Evolutionary conservation across 2,329 filamentous ascomycete species (phyloP), one percentile per base, ranked within the genome.

Genomic region (Ustulina deusta): DNA sequence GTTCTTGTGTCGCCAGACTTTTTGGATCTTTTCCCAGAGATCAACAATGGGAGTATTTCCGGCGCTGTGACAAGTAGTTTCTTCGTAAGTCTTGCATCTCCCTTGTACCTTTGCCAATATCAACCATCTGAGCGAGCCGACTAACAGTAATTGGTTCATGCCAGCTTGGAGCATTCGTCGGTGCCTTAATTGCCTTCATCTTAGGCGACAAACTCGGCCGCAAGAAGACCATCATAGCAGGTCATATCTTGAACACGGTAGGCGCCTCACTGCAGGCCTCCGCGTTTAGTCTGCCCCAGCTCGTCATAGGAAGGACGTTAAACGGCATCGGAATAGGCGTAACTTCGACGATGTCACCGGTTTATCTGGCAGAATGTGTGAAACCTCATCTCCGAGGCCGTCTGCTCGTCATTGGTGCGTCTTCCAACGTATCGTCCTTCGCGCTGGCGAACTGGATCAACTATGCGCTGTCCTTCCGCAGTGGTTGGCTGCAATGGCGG

Each of bases 141-240:
- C 46, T 62, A 36, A 68, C 13, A 32, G 13, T 20, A 25, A 55
- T 54, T 13, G 6, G 54, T 25, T 20, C 34, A 36, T 49, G 36
- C n/a, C 25, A 77, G 75, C 66, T 77, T 42, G 86, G 86, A n/a
- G 91, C 91, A 25, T 93, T 93, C 80, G 86, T 91, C 70, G 91
- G 91, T 9, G 89, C 91, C 29, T 81, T 82, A 36, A 80, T 88
- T 40, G 91, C 89, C 44, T 92, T 92, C 67, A 84, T 87, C 1
- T 73, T 81, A 40, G 89, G 89, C 69, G 89, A 94, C 76, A 82
- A 77, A 63, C 79, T 93, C 1, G 92, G 93, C 49, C 87, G 93
- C 72, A 88, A 90, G 77, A 82, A 82, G 77, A 91, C 90, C 1
- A 91, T 92, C 66, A 76, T 88, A 27, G 77, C 87, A 20, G 90